Conservation (phyloP, 768 basidiomycete genomes). For the Amanita rubescens region DNA sequence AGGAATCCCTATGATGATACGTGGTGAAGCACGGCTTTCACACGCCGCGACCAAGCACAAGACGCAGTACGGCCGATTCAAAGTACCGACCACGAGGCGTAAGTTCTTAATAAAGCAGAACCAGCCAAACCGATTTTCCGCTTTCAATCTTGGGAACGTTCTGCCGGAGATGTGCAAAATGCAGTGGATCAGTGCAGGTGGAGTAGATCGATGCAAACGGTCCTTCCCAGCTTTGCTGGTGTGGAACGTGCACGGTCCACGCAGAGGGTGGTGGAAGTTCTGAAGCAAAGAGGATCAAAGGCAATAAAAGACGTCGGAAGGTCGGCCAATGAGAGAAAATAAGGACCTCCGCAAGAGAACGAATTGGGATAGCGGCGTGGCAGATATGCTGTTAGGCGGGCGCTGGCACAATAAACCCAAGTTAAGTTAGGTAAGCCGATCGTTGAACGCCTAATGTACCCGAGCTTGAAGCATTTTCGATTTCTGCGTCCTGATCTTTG, state of each 20-base stretch:
- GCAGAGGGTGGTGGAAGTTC: too few relatives aligned
- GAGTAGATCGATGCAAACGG: too few relatives aligned
- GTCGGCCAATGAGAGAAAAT: not conserved
- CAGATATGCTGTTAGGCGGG: constrained; percentile 2
- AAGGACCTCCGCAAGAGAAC: not conserved
- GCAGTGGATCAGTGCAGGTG: too few relatives aligned
- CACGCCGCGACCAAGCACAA: not conserved
- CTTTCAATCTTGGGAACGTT: not conserved
- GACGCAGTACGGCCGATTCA: not conserved
- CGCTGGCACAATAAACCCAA: not conserved
- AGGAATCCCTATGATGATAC: not conserved
- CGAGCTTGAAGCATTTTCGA: too few relatives aligned
- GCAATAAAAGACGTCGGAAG: not conserved
- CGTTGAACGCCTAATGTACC: not conserved
- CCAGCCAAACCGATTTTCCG: not conserved
- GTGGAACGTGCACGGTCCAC: too few relatives aligned
- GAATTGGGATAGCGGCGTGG: not conserved
- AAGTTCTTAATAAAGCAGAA: not conserved
- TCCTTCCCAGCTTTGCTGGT: too few relatives aligned
- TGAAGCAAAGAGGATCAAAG: not conserved
- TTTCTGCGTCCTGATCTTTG: not conserved
- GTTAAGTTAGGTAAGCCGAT: not conserved
- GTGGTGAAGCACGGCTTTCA: not conserved
- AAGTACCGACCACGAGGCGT: not conserved
- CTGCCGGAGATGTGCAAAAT: not conserved